phyloP scores from a whole-genome alignment of 768 basidiomycete species.

The Rickenella mellea region DNA sequence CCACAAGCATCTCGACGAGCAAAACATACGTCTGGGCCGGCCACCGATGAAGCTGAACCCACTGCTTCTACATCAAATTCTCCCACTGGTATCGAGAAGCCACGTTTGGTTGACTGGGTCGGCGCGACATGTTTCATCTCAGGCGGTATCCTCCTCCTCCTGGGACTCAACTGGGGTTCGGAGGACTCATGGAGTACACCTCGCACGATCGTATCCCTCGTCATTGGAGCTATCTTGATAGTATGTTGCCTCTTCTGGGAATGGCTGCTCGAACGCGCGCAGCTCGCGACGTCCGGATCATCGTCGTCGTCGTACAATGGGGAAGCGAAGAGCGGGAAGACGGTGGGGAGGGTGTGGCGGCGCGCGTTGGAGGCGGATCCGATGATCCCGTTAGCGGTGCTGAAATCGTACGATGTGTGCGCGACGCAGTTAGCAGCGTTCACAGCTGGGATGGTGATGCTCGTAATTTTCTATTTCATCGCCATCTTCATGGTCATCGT shows the following conservation, averaged over 20 bases:
- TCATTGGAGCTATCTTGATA: conserved; percentile 34
- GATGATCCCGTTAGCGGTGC: conserved; percentile 38
- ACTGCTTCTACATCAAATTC: too few relatives aligned
- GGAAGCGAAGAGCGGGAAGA: background rate
- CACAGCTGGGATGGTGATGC: conserved; percentile 36
- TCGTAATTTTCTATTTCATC: conserved; percentile 47
- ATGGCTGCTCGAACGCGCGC: conserved; percentile 24
- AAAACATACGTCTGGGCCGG: too few relatives aligned
- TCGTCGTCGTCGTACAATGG: background rate
- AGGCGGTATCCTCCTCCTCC: conserved; percentile 35
- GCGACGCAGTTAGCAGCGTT: conserved; percentile 28
- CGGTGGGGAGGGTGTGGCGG: background rate
- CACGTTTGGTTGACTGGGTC: conserved; percentile 35
- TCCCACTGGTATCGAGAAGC: conserved; percentile 17
- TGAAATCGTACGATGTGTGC: conserved; percentile 32
- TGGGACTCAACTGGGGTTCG: conserved; percentile 46
- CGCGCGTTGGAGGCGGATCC: conserved; percentile 24
- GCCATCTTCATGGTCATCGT: conserved; percentile 42
- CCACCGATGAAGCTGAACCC: conserved; percentile 4
- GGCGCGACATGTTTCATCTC: conserved; percentile 33
- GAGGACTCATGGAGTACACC: conserved; percentile 27
- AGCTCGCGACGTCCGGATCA: background rate
- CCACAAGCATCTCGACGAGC: too few relatives aligned
- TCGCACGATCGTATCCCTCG: conserved; percentile 37
- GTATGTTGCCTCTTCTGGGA: conserved; percentile 34